Conservation (phyloP, 495 filamentous ascomycete genomes). For the Neurospora sp. region DNA sequence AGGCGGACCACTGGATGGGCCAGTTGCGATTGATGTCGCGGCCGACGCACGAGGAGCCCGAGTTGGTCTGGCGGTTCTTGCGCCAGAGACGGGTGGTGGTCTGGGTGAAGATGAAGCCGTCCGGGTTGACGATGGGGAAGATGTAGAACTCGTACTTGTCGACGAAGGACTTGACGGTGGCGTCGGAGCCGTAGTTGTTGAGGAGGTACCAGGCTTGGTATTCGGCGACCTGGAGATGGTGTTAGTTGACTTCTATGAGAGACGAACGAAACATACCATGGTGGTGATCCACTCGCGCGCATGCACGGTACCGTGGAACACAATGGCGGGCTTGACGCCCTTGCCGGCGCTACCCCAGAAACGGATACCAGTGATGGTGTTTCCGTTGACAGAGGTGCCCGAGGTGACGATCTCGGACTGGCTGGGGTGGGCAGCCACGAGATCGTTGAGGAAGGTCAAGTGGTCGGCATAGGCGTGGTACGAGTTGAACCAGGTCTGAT, state of each 20-base stretch:
- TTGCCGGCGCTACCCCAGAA: constrained; percentile 45
- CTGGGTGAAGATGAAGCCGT: constrained; percentile 56
- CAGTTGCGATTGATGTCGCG: constrained; percentile 59
- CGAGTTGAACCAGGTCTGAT: constrained; percentile 42
- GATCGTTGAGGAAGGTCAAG: constrained; percentile 40
- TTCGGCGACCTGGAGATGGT: constrained; percentile 27
- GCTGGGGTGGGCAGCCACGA: constrained; percentile 34
- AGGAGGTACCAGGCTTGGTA: constrained; percentile 48
- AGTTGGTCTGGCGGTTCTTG: constrained; percentile 47
- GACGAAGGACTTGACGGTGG: constrained; percentile 31
- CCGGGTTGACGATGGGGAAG: constrained; percentile 53
- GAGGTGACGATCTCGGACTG: constrained; percentile 44
- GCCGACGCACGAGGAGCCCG: constrained; percentile 39
- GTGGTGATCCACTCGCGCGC: constrained; percentile 57
- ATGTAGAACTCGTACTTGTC: constrained; percentile 57
- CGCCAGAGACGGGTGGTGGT: constrained; percentile 50
- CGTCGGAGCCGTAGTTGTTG: constrained; percentile 31
- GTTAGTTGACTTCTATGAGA: not conserved
- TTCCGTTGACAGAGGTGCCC: constrained; percentile 41
- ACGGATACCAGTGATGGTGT: constrained; percentile 48
- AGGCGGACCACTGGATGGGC: constrained; percentile 41
- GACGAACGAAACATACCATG: constrained; percentile 15
- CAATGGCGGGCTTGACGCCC: constrained; percentile 45
- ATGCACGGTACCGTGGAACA: constrained; percentile 54
- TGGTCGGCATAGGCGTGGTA: constrained; percentile 51